A percentile compares a stretch with the other conserved stretches of the same genome.
Conservation (phyloP, 805 yeast species). For the Barnettozyma sucrosica region DNA sequence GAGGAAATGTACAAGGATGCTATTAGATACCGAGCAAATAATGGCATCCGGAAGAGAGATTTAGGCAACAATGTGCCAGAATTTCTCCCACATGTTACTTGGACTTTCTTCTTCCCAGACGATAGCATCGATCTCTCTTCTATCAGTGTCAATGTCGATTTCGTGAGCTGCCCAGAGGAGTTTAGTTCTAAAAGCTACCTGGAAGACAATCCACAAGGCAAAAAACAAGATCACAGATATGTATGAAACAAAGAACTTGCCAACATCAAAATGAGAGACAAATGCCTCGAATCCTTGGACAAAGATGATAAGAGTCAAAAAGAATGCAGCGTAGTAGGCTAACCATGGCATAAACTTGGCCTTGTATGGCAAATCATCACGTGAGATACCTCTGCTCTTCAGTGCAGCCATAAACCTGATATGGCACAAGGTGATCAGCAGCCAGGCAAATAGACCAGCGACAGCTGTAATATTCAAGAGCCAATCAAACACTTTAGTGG, state of each 20-base stretch:
- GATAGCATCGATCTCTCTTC: slow-evolving; percentile 43
- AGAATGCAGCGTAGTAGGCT: slow-evolving; percentile 53
- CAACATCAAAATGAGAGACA: slow-evolving; percentile 42
- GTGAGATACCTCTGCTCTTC: slow-evolving; percentile 50
- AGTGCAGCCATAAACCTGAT: slow-evolving; percentile 62
- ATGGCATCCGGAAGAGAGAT: not conserved
- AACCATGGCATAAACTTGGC: slow-evolving; percentile 59
- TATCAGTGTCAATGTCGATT: slow-evolving; percentile 8
- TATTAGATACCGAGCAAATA: not conserved
- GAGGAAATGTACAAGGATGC: not conserved
- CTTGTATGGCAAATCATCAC: slow-evolving; percentile 65
- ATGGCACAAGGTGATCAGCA: slow-evolving; percentile 53
- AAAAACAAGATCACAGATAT: slow-evolving; percentile 54
- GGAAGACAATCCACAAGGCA: slow-evolving; percentile 5
- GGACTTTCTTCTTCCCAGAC: slow-evolving; percentile 48
- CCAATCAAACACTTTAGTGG: slow-evolving; percentile 59
- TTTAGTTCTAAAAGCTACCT: slow-evolving; percentile 4
- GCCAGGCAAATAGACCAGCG: slow-evolving; percentile 68
- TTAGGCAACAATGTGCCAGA: slow-evolving; percentile 9
- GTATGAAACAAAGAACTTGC: slow-evolving; percentile 60
- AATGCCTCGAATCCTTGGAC: slow-evolving; percentile 68
- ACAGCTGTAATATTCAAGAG: slow-evolving; percentile 63
- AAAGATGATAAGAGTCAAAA: slow-evolving; percentile 48
- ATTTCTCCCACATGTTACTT: slow-evolving; percentile 25
- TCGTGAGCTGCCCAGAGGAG: slow-evolving; percentile 3